Evolutionary conservation across 768 basidiomycete species (phyloP).

Genomic region (Kwoniella dendrophila): DNA sequence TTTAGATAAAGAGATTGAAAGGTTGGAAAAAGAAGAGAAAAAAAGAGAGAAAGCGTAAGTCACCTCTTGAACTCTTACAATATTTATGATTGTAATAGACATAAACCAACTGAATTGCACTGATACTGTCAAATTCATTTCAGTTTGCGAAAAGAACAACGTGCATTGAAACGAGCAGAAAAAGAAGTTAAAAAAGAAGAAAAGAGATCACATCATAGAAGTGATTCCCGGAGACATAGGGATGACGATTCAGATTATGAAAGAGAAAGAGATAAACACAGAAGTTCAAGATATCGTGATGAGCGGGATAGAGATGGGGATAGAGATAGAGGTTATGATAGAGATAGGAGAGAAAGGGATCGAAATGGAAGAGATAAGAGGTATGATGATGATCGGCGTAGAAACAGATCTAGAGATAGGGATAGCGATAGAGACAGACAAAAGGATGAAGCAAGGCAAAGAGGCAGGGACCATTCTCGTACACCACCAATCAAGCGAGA

Average conservation of each 20-base stretch:
- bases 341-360: conserved; percentile 9
- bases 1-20: conserved; percentile 47
- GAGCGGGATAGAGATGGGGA: conserved; percentile 10
- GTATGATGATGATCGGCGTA: conserved; percentile 20
- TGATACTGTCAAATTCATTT: background rate
- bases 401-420: too few relatives aligned
- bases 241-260: conserved; percentile 16
- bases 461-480: conserved; percentile 10
- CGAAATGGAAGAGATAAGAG: conserved; percentile 9
- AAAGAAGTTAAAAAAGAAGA: conserved; percentile 39
- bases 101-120: too few relatives aligned
- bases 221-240: background rate
- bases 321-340: conserved; percentile 5
- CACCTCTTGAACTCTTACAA: background rate
- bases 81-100: background rate
- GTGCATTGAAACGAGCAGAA: conserved; percentile 47
- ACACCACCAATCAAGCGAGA: conserved; percentile 24
- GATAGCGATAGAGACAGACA: conserved; percentile 11
- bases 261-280: conserved; percentile 19
- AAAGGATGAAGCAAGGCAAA: conserved; percentile 1
- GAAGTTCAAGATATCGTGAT: conserved; percentile 3
- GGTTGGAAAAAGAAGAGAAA: conserved; percentile 51
- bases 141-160: conserved; percentile 49
- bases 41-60: conserved; percentile 52
- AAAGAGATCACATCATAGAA: conserved; percentile 18